phyloP scores from a whole-genome alignment of 352 stramenopile genomes.

The Phytophthora kernoviae region DNA sequence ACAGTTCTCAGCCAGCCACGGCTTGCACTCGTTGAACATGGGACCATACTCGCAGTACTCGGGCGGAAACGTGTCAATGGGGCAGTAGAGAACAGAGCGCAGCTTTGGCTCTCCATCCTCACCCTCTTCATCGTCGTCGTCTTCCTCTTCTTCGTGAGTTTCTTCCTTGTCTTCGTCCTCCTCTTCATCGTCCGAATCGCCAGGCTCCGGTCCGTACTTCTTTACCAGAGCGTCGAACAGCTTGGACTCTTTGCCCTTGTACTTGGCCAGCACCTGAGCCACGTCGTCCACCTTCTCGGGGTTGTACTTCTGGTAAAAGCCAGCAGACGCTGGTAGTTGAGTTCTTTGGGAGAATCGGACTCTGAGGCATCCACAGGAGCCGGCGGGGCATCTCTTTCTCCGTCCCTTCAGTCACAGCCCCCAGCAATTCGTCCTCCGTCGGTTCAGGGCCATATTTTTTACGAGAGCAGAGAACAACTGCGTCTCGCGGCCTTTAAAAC shows the following conservation, averaged over 20 bases:
- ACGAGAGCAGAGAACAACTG: slow-evolving; percentile 74
- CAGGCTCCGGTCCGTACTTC: slow-evolving; percentile 85
- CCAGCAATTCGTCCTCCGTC: slow-evolving; percentile 50
- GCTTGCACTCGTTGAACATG: slow-evolving; percentile 86
- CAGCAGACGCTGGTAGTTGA: slow-evolving; percentile 69
- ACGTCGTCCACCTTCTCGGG: slow-evolving; percentile 79
- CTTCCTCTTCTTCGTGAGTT: slow-evolving; percentile 42
- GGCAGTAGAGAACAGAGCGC: slow-evolving; percentile 76
- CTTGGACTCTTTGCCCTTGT: slow-evolving; percentile 81
- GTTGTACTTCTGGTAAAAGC: slow-evolving; percentile 89
- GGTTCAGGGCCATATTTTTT: slow-evolving; percentile 86
- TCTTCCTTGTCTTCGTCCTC: slow-evolving; percentile 52
- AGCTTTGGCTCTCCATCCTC: slow-evolving; percentile 53
- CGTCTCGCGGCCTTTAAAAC: slow-evolving; percentile 78
- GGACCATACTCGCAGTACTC: slow-evolving; percentile 89
- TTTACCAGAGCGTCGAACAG: slow-evolving; percentile 83
- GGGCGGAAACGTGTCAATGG: slow-evolving; percentile 81
- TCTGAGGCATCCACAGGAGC: slow-evolving; percentile 4
- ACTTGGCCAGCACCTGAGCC: slow-evolving; percentile 66
- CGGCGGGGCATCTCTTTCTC: slow-evolving; percentile 3
- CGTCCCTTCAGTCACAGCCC: slow-evolving; percentile 11
- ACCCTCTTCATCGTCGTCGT: slow-evolving; percentile 45
- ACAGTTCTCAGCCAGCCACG: slow-evolving; percentile 77
- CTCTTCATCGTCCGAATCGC: slow-evolving; percentile 72
- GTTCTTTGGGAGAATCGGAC: slow-evolving; percentile 40